phyloP scores from a whole-genome alignment of 2,329 filamentous ascomycete genomes.

The Bipolaris sorokiniana region DNA sequence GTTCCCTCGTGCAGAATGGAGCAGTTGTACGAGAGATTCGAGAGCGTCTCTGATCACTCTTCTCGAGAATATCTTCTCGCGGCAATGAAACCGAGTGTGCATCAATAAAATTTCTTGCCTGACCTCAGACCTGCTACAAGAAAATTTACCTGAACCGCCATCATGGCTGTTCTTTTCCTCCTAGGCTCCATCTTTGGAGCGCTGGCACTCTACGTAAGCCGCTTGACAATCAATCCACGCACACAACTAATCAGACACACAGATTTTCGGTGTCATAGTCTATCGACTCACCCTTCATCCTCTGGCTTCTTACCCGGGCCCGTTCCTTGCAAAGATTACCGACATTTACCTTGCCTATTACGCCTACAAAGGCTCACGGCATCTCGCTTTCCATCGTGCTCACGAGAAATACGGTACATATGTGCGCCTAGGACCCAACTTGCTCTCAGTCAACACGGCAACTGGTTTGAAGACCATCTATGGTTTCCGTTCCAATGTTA shows the following conservation, averaged over 20 bases:
- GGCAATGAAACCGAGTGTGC: conserved; percentile 1
- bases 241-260: conserved; percentile 12
- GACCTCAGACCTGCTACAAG: not conserved
- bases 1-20: not conserved
- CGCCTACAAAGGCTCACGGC: conserved; percentile 74
- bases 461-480: conserved; percentile 59
- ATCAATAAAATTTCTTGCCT: not conserved
- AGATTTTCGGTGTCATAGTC: conserved; percentile 38
- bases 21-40: not conserved
- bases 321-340: conserved; percentile 48
- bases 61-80: not conserved
- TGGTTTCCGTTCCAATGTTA: conserved; percentile 55
- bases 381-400: conserved; percentile 72
- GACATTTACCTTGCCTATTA: conserved; percentile 62
- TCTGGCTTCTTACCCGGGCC: conserved; percentile 53
- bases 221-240: not conserved
- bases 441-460: conserved; percentile 76
- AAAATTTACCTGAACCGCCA: not conserved
- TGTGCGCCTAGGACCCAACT: conserved; percentile 81
- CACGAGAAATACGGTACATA: conserved; percentile 73
- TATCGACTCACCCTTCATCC: conserved; percentile 54
- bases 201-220: conserved; percentile 35
- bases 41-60: not conserved
- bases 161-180: conserved; percentile 22
- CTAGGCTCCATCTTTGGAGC: conserved; percentile 32